Base-by-base conservation (phyloP, 2,329 filamentous ascomycete genomes). In the Boeremia exigua region DNA sequence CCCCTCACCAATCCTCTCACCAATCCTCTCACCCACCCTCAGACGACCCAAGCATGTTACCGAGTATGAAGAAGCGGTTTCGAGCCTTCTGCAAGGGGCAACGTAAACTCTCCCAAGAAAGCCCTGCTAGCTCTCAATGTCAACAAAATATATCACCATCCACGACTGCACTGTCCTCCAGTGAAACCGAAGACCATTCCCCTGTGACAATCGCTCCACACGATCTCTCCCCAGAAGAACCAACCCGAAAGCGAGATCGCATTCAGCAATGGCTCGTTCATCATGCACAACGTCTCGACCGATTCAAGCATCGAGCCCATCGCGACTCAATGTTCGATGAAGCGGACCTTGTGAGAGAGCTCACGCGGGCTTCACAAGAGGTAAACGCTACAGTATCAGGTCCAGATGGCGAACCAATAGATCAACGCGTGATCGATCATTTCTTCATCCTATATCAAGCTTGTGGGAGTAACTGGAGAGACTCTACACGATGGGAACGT, bases 391-490 rank as follows among this genome's bases (percentile, higher is more conserved):
- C 10, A 12, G 12, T 56, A 4, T 10, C n/a, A 17, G 43, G 37
- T 4, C 47, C 37, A 14, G 11, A 56, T 17, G 43, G 48, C 12
- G 36, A 48, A 7, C 17, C 23, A 37, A 32, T 56, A 6, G 40
- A 43, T 32, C 53, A 32, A 12, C 28, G n/a, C 36, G 32, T 44
- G 4, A 37, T 56, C 11, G 32, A 56, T 6, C 36, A 47, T 10
- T 56, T 56, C 47, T 56, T 56, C 19, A 17, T 19, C 9, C 27
- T 47, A 2, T 28, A 51, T 14, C 32, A 25, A 10, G 43, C 53
- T 3, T 19, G 47, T 33, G 53, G 42, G 10, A 56, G 53, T 39
- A 48, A 25, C 30, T 56, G 53, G 53, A 46, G 34, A 19, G 43
- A 56, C 38, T 51, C 53, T 1, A 17, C 10, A 33, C 43, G n/a